phyloP scores from a whole-genome alignment of 129 eudicot species.

The Artemisia annua region DNA sequence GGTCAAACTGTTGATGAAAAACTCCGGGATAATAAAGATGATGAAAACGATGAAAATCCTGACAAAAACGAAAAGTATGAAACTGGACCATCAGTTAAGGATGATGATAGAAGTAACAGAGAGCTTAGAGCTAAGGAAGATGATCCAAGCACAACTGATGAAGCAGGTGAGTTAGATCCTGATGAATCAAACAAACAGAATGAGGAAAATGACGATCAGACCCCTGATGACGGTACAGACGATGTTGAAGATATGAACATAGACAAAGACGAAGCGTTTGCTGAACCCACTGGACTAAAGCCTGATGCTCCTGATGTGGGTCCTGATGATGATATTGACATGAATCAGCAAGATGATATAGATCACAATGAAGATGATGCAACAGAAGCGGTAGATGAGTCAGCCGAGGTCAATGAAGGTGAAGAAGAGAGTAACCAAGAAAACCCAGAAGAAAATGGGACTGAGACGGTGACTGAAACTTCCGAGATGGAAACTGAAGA shows the following conservation, averaged over 20 bases:
- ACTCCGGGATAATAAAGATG: constrained; percentile 57
- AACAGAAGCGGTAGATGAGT: constrained; percentile 44
- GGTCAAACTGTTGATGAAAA: constrained; percentile 80
- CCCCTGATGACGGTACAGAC: constrained; percentile 37
- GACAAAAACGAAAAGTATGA: constrained; percentile 64
- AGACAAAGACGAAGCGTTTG: constrained; percentile 60
- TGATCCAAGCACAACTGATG: constrained; percentile 42
- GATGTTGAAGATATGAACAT: constrained; percentile 52
- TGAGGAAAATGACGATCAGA: constrained; percentile 47
- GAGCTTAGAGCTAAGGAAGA: constrained; percentile 92
- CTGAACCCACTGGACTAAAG: constrained; percentile 66
- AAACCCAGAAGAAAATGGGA: constrained; percentile 35
- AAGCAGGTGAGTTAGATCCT: constrained; percentile 39
- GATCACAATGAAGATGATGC: constrained; percentile 54
- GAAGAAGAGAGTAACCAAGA: constrained; percentile 53
- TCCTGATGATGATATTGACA: constrained; percentile 50
- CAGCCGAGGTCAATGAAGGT: constrained; percentile 26
- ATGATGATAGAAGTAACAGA: constrained; percentile 44
- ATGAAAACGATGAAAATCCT: constrained; percentile 48
- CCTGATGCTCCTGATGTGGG: constrained; percentile 47
- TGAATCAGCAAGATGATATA: constrained; percentile 55
- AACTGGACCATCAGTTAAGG: constrained; percentile 68
- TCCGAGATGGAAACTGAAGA: constrained; percentile 41
- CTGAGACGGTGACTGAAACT: constrained; percentile 36
- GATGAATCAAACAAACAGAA: constrained; percentile 45